phyloP scores from a whole-genome alignment of 192 early-diverging fungal species.

The Geosiphon pyriformis region DNA sequence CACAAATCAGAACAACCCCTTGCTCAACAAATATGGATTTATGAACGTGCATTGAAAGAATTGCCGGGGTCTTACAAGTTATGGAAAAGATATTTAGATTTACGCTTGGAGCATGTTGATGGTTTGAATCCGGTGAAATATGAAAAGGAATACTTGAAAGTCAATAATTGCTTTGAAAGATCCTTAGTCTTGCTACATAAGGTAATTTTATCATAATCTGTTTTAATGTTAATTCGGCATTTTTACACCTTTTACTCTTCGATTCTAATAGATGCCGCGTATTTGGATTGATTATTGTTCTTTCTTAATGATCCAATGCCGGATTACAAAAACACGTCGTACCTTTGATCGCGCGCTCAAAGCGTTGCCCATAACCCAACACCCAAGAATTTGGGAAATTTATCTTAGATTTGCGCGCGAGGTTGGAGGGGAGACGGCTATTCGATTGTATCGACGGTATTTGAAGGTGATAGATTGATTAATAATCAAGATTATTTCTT shows the following conservation, averaged over 20 bases:
- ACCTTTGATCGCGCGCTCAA: slow-evolving; percentile 87
- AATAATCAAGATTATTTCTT: too few relatives aligned
- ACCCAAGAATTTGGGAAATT: slow-evolving; percentile 78
- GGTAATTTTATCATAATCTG: slow-evolving; percentile 28
- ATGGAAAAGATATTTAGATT: slow-evolving; percentile 84
- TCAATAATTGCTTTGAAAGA: slow-evolving; percentile 79
- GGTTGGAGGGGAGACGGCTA: slow-evolving; percentile 76
- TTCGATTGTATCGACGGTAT: slow-evolving; percentile 77
- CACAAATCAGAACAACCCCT: slow-evolving; percentile 62
- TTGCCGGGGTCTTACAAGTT: slow-evolving; percentile 95
- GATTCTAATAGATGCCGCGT: slow-evolving; percentile 66
- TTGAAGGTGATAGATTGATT: slow-evolving; percentile 50
- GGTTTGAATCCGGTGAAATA: slow-evolving; percentile 49
- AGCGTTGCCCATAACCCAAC: slow-evolving; percentile 90
- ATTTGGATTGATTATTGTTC: slow-evolving; percentile 82
- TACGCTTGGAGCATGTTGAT: slow-evolving; percentile 46
- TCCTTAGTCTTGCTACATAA: slow-evolving; percentile 89
- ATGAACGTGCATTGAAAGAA: slow-evolving; percentile 81
- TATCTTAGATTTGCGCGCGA: slow-evolving; percentile 77
- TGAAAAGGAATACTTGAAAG: slow-evolving; percentile 55
- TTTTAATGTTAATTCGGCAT: slow-evolving; percentile 1
- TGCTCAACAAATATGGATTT: slow-evolving; percentile 56
- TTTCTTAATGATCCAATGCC: slow-evolving; percentile 65
- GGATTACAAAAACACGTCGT: slow-evolving; percentile 66
- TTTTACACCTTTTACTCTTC: background rate